A percentile compares a stretch with the other conserved stretches of the same genome.
These are phyloP conservation scores for Apiospora sp. DNA, from an alignment of 2,329 filamentous ascomycete genomes.

Conservation along the genomic window DNA sequence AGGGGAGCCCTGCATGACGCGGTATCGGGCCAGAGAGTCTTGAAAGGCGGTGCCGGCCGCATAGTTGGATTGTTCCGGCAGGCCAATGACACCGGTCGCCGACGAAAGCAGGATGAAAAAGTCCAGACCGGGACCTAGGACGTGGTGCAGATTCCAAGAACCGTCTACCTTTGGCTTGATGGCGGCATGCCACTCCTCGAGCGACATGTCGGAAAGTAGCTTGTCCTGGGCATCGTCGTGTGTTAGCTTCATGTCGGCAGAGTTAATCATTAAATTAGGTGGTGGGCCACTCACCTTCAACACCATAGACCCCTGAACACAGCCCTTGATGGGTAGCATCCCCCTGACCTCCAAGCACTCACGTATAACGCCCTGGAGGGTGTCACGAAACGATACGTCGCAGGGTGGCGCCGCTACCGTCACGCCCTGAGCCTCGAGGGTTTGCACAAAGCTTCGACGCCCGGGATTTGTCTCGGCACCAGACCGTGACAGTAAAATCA, in stretches of 20 bases:
- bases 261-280: no score
- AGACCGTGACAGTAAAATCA: conserved; percentile 33
- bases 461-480: conserved; percentile 26
- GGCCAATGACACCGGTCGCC: neutral
- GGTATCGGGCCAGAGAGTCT: conserved; percentile 36
- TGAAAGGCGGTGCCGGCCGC: conserved; percentile 25
- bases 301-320: conserved; percentile 35
- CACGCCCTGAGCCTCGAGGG: conserved; percentile 27
- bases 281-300: conserved; percentile 30
- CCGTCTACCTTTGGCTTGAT: conserved; percentile 10
- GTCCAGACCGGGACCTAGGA: neutral
- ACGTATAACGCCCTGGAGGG: conserved; percentile 18
- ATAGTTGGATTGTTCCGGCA: conserved; percentile 2
- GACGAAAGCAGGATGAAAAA: conserved; percentile 16
- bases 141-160: conserved; percentile 10
- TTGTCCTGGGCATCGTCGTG: neutral
- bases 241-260: neutral
- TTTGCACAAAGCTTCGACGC: conserved; percentile 24
- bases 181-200: conserved; percentile 3
- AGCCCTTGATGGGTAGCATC: conserved; percentile 31
- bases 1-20: conserved; percentile 31
- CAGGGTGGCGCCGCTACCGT: conserved; percentile 30
- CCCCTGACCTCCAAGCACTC: conserved; percentile 18
- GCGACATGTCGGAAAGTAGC: neutral
- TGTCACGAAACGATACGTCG: conserved; percentile 30